Evolutionary conservation across 176 grass and related monocot genomes (phyloP), one percentile per base, ranked within the genome.

Genomic region (Zoysia japonica): DNA sequence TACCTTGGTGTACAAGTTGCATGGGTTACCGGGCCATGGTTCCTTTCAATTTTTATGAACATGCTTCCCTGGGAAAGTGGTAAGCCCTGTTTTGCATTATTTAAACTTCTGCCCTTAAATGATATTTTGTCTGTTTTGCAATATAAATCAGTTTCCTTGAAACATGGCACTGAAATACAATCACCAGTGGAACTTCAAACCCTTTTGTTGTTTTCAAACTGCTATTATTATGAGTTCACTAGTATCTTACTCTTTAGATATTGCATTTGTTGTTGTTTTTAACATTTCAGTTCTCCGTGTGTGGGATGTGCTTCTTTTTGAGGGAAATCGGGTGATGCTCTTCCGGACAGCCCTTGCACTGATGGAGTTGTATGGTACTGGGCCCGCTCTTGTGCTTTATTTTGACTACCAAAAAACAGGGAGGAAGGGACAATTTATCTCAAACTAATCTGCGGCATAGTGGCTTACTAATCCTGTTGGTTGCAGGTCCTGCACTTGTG

Each of bases 51-150:
- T 83, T 99, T 93, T 54, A 87, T 99, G 96, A 96, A 99, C 76
- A 99, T 99, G 90, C 92, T 99, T 84, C 96, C 96, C 20, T 99
- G 96, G 96, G 96, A 99, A 93, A 99, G 86, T 70, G 96, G 96
- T 99, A 78, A 88, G 78, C 78, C 82, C 84, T 79, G 39, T 91
- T 78, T 86, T 71, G 64, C 5, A 9, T 81, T 75, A 69, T 75
- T 72, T 70, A 55, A 71, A 53, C 39, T 69, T 28, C 28, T 85
- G 44, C 68, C n/a, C n/a, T 47, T 37, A 67, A 78, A 5, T 9
- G 6, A 11, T 49, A 50, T 67, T 59, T 50, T 19, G 9, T 67
- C 38, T 38, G 19, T 53, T 53, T 53, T 53, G 51, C 51, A 53
- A 15, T 53, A 53, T 53, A 53, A 53, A 5, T 53, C 51, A 53